Conservation (phyloP, 2,329 filamentous ascomycete genomes). For the Knoxdaviesia capensis region DNA sequence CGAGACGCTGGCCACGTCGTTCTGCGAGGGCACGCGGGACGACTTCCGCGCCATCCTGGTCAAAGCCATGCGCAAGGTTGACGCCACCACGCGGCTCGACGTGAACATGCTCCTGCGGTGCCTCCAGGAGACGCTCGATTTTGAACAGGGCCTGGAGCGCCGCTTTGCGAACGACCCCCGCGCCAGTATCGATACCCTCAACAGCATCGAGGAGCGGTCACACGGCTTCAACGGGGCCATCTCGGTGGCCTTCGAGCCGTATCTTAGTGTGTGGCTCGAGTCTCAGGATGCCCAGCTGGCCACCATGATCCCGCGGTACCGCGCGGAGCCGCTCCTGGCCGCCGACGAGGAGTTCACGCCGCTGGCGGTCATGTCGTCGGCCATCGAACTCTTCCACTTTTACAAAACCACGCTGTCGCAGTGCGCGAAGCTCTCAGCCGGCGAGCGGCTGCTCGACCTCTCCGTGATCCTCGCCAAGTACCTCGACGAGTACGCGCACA, state of each 20-base stretch:
- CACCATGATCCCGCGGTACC: constrained; percentile 70
- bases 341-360: constrained; percentile 81
- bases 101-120: constrained; percentile 79
- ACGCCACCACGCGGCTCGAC: constrained; percentile 63
- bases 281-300: constrained; percentile 83
- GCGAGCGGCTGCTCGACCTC: constrained; percentile 68
- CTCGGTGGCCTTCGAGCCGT: constrained; percentile 92
- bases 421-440: constrained; percentile 88
- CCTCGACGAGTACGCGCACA: constrained; percentile 85
- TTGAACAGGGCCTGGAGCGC: constrained; percentile 78
- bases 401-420: constrained; percentile 86
- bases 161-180: constrained; percentile 57
- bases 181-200: constrained; percentile 76
- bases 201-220: constrained; percentile 54
- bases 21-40: constrained; percentile 87
- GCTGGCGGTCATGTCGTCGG: constrained; percentile 77
- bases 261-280: constrained; percentile 91
- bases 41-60: constrained; percentile 90
- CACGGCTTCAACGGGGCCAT: constrained; percentile 77
- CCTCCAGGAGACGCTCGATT: constrained; percentile 88
- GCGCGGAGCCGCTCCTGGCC: constrained; percentile 57
- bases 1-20: constrained; percentile 74
- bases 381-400: constrained; percentile 92
- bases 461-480: constrained; percentile 79
- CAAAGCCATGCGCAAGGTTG: constrained; percentile 58